Base-by-base conservation (phyloP, 192 early-diverging fungal species). In the Helicostylum pulchrum region DNA sequence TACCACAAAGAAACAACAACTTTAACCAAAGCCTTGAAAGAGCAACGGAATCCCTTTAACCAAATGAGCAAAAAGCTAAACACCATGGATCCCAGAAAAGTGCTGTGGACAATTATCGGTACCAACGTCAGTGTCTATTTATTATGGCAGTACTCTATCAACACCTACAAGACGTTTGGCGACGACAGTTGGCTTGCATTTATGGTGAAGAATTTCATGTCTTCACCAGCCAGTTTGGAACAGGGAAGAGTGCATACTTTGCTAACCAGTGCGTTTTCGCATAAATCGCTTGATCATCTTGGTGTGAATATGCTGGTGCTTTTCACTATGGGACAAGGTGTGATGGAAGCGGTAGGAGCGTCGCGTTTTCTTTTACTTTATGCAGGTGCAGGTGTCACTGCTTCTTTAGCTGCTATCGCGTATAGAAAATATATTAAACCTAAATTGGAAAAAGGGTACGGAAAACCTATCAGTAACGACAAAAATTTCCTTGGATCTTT, bases 261-360 rank as follows among this genome's bases (percentile, higher is more conserved):
- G 19, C 31, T 83, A 17, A 77, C 81, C 17, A 66, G 63, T n/a
- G 68, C 74, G 0, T 66, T 83, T 53, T 78, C 76, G 17, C 81
- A 83, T 51, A 70, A 66, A 21, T 70, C 71, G 8, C 65, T 75
- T 54, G 68, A 73, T 45, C 81, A 83, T 53, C 65, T 83, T 12
- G 62, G 74, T n/a, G 34, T 83, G 1, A 83, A 80, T 47, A 78
- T 75, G 57, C 46, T 83, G 47, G 78, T 83, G 0, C 53, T 83
- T 46, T 65, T 76, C 54, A 74, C 76, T 7, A 78, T 83, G 53
- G 81, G 81, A 0, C 59, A 70, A 42, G 76, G 73, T 9, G 76
- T 76, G n/a, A 65, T 76, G 11, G 42, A 70, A 55, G 62, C 71
- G 7, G 46, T 83, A 3, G 81, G 81, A 11, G 71, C 76, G 11